Evolutionary conservation across 2,329 filamentous ascomycete genomes (phyloP), one percentile per base, ranked within the genome.

Genomic region (Phialocephala sp.): DNA sequence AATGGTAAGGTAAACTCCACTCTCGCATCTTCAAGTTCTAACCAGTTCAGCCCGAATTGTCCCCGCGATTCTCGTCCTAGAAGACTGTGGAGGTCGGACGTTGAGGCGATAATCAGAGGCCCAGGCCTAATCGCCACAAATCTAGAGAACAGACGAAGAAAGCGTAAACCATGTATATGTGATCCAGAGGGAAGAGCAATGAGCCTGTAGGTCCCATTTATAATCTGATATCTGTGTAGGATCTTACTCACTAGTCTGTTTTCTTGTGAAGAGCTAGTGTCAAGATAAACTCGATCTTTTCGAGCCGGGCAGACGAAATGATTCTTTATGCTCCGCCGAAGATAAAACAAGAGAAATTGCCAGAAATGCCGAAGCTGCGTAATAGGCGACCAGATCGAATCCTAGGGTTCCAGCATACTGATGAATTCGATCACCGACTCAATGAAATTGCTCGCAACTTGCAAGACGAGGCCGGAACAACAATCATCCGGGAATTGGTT

Each of bases 331-430:
- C 57, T 47, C 36, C n/a, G n/a, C n/a, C n/a, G n/a, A n/a, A n/a
- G n/a, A n/a, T n/a, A n/a, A n/a, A n/a, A 22, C 36, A 20, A 32
- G 32, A 36, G 11, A 47, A 32, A 14, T 5, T 18, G 9, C 36
- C 50, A 4, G 45, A 32, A 14, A 1, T 18, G 9, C 36, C 50
- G 2, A 35, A 61, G 24, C 1, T 6, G 20, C 57, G 50, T 14
- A 64, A 22, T 14, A 64, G 62, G 50, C 43, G 62, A 15, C 62
- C 62, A 54, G 62, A 64, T 50, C 62, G 62, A 15, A 57, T 64
- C n/a, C 47, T 56, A 12, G 62, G 62, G 12, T 60, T 64, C 22
- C 58, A 57, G 11, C 35, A 60, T 36, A 64, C 62, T 15, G 11
- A 24, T 41, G 60, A 37, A 27, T 39, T 64, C 58, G 24, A 37